phyloP scores from a whole-genome alignment of 352 stramenopile genomes.

The Phytopythium delawarense region DNA sequence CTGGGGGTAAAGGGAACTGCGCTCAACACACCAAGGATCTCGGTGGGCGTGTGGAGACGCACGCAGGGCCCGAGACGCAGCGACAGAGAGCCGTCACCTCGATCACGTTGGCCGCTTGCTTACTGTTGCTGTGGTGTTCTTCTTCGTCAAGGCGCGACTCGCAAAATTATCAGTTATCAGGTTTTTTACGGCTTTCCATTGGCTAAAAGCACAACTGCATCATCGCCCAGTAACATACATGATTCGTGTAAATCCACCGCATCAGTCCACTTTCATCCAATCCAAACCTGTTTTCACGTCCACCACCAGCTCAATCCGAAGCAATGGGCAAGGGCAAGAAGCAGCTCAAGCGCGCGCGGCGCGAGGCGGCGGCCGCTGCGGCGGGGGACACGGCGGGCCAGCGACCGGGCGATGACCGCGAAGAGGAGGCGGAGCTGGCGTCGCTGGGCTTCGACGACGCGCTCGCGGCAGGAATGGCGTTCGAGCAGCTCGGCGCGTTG shows the following conservation, averaged over 20 bases:
- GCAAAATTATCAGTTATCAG: background rate
- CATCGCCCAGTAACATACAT: background rate
- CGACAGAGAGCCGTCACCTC: background rate
- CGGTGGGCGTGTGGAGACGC: background rate
- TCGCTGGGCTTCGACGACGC: slow-evolving; percentile 53
- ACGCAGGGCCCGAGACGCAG: background rate
- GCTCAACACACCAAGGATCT: background rate
- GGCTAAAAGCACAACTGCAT: background rate
- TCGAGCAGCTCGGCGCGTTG: slow-evolving; percentile 52
- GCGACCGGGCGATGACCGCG: slow-evolving; percentile 24
- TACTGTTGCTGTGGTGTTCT: background rate
- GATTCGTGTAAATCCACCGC: background rate
- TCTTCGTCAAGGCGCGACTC: background rate
- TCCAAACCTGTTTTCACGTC: background rate
- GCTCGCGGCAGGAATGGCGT: slow-evolving; percentile 54
- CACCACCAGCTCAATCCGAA: background rate
- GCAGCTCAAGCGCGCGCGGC: slow-evolving; percentile 29
- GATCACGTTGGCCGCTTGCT: background rate
- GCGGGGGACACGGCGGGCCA: slow-evolving; percentile 16
- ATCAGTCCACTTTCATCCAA: background rate
- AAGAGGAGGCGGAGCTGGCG: slow-evolving; percentile 38
- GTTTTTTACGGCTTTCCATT: slow-evolving; percentile 1
- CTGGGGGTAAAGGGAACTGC: background rate
- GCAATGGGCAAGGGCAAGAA: slow-evolving; percentile 41
- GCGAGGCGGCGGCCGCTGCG: background rate